Evolutionary conservation across 106 monocot species (phyloP), one percentile per base, ranked within the genome.

Genomic region (Dioscorea alata): DNA sequence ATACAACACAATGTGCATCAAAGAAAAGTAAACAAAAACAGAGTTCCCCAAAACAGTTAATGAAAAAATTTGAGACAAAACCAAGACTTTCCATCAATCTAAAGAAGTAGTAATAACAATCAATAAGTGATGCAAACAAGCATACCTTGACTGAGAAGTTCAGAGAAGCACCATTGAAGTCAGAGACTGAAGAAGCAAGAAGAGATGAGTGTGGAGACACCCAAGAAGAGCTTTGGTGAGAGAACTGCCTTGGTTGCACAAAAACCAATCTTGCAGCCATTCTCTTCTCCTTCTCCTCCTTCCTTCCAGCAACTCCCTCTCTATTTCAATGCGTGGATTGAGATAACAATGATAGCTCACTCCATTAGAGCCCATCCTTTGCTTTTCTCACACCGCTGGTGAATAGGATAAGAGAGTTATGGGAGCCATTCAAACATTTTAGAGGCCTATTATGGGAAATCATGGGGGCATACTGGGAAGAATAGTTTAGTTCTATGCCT

Each of bases 131-230:
- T 10, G 6, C 9, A 42, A 0, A 42, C 42, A 42, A 70, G 10
- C n/a, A 33, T 56, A 91, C 95, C 88, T 84, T 77, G 57, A 79
- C 21, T 1, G 83, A 78, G 74, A 86, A 33, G 70, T 73, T 84
- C 62, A 92, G 69, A 22, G 73, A 48, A 60, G 79, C 59, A 51
- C 96, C 92, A 82, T 79, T 78, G 86, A 97, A 89, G 25, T 89
- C 89, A 32, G 96, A 97, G 42, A 89, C 62, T 19, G 89, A 86
- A 42, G 92, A 92, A 67, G 77, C 79, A 49, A 84, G 71, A 14
- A 91, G 75, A 13, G 84, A 76, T 28, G 73, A 70, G 19, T 33
- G 34, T 34, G 72, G 61, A 60, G 79, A 78, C n/a, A 64, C 24
- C 69, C 58, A 63, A 19, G 54, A 51, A 2, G 78, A 53, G 51